phyloP scores from a whole-genome alignment of 768 basidiomycete species.

The Tylopilus sp. region DNA sequence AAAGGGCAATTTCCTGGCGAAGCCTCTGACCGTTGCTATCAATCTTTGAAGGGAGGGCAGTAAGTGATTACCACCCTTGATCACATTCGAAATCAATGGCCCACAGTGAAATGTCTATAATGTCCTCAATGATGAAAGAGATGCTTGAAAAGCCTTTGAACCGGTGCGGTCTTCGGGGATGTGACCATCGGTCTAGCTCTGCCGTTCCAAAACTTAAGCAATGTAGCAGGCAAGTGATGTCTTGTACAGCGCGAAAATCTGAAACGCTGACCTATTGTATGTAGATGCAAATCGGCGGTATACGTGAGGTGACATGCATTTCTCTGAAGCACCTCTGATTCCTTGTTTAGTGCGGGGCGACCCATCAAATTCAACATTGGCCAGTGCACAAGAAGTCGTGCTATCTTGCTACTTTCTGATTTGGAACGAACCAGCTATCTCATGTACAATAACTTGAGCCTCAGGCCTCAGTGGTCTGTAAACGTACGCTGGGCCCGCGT shows the following conservation, averaged over 20 bases:
- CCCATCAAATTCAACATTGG: constrained; percentile 40
- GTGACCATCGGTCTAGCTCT: constrained; percentile 16
- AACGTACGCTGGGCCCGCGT: not conserved
- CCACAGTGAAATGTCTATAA: constrained; percentile 26
- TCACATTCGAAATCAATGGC: not conserved
- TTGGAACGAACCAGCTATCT: not conserved
- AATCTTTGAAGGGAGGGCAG: constrained; percentile 28
- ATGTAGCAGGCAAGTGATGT: constrained; percentile 34
- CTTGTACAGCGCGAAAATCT: not conserved
- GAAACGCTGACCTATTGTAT: not conserved
- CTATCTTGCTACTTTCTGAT: constrained; percentile 33
- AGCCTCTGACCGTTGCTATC: constrained; percentile 36
- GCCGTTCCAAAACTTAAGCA: constrained; percentile 28
- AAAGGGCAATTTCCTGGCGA: constrained; percentile 31
- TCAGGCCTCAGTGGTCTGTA: too few species aligned
- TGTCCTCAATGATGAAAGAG: constrained; percentile 28
- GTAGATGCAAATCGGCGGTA: constrained; percentile 41
- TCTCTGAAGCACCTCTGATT: not conserved
- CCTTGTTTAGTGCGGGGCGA: constrained; percentile 30
- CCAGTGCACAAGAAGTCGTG: constrained; percentile 33
- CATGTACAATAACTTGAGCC: not conserved
- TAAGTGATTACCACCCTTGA: constrained; percentile 12
- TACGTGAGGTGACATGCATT: constrained; percentile 34
- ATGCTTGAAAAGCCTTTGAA: constrained; percentile 30
- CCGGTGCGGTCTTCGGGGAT: constrained; percentile 33